These are phyloP conservation scores for Collybiopsis confluens DNA, from an alignment of 768 basidiomycete genomes.

Conservation along the genomic window DNA sequence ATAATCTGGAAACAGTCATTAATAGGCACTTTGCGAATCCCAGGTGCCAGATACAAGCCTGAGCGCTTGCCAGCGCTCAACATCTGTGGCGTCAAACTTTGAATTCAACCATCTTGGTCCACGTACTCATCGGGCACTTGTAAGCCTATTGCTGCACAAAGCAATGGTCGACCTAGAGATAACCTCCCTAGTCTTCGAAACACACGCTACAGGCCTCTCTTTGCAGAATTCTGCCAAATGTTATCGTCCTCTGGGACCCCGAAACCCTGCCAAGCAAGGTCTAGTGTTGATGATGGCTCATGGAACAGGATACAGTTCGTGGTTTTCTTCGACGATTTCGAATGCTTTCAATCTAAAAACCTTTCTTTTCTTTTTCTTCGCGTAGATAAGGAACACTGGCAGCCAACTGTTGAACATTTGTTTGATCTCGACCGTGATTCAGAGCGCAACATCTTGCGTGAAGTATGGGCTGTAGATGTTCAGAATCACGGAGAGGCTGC, in stretches of 20 bases:
- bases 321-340: not conserved
- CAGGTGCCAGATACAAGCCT: too few species aligned
- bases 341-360: not conserved
- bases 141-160: too few species aligned
- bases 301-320: slow-evolving; percentile 8
- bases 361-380: not conserved
- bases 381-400: slow-evolving; percentile 6
- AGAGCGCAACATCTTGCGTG: not conserved
- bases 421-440: not conserved
- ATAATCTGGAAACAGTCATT: too few species aligned
- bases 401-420: slow-evolving; percentile 1
- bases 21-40: too few species aligned
- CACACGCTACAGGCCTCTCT: not conserved
- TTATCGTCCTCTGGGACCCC: not conserved
- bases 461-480: slow-evolving; percentile 3
- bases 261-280: not conserved
- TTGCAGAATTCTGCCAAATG: slow-evolving; percentile 7
- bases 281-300: slow-evolving; percentile 5
- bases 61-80: too few species aligned
- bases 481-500: slow-evolving; percentile 8
- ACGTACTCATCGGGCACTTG: too few species aligned
- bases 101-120: too few species aligned
- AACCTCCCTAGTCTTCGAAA: not conserved
- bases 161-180: not conserved
- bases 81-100: too few species aligned